Evolutionary conservation across 768 basidiomycete species (phyloP), one percentile per base, ranked within the genome.

Genomic region (Termitomyces sp.): DNA sequence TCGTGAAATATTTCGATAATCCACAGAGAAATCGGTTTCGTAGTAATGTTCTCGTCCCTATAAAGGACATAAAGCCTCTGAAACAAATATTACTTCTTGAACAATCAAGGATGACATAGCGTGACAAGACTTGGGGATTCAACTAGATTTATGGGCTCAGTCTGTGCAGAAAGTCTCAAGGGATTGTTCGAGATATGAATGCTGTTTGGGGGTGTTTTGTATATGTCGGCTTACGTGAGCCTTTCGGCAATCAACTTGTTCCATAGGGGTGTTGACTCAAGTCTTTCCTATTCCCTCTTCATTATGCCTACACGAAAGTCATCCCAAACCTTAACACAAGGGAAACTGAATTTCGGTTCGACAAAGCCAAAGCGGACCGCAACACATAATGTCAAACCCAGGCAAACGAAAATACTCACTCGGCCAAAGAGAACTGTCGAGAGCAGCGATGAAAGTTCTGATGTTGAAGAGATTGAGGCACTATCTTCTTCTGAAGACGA

Each of bases 351-450:
- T 0, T 85, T 84, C 55, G 56, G 75, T 0, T 73, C 76, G 22
- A 66, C 74, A 0, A 84, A 84, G 63, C 78, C 79, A 38, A 77
- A 74, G 38, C 57, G 57, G 7, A 70, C 69, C 1, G 72, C 74
- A 5, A 63, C 57, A 46, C 57, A 58, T 30, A 57, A 63, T 26
- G 55, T 58, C 62, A 73, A 71, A 59, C 54, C 57, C 6, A 62
- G 63, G 58, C 61, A 59, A 49, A 52, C 61, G 16, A 58, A 44
- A 38, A 56, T 61, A 58, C 52, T 56, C 33, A 35, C 58, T 48
- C 55, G 48, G 52, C 62, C 44, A 49, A 56, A 45, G 32, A 60
- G 53, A 24, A 36, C 40, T 18, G 24, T 35, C 38, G 56, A 53
- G 61, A 62, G 59, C 44, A 63, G 62, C 33, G 62, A 57, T 41